These are phyloP conservation scores for Coccomyxa sp. DNA, from an alignment of 139 green algal genomes.

Conservation along the genomic window DNA sequence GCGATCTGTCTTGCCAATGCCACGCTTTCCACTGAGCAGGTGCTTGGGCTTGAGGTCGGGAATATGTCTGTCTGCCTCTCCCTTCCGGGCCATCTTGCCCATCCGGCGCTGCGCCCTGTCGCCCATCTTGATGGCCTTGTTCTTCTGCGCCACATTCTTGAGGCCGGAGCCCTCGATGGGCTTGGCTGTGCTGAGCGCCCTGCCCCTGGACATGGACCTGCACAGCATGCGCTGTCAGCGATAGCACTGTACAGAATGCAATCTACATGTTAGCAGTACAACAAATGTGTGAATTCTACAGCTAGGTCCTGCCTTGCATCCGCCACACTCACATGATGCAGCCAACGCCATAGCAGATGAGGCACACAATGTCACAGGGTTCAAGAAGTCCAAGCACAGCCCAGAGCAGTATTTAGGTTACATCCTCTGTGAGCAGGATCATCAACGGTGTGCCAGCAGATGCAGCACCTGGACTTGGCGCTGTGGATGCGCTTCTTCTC, in stretches of 20 bases:
- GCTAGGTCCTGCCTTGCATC: too few species aligned
- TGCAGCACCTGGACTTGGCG: conserved; percentile 62
- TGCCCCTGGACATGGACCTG: conserved; percentile 79
- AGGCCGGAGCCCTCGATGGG: conserved; percentile 56
- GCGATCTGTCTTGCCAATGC: conserved; percentile 74
- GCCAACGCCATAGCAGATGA: too few species aligned
- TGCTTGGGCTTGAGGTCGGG: conserved; percentile 95
- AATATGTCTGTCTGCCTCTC: conserved; percentile 68
- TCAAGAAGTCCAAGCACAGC: too few species aligned
- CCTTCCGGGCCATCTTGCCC: conserved; percentile 66
- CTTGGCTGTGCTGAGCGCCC: conserved; percentile 53
- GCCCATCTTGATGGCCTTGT: conserved; percentile 85
- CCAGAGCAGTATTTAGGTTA: too few species aligned
- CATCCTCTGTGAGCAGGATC: not conserved
- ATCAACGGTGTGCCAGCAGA: not conserved
- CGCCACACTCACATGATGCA: too few species aligned
- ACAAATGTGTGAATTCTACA: too few species aligned
- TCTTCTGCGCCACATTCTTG: conserved; percentile 69
- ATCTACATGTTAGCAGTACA: too few species aligned
- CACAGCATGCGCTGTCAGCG: too few species aligned
- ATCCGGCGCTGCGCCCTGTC: conserved; percentile 71
- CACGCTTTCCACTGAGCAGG: conserved; percentile 87
- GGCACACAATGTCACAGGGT: too few species aligned
- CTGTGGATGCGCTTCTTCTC: conserved; percentile 79
- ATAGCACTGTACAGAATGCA: too few species aligned